Evolutionary conservation across 495 filamentous ascomycete species (phyloP), one percentile per base, ranked within the genome.

Genomic region (Aspergillus affinis): DNA sequence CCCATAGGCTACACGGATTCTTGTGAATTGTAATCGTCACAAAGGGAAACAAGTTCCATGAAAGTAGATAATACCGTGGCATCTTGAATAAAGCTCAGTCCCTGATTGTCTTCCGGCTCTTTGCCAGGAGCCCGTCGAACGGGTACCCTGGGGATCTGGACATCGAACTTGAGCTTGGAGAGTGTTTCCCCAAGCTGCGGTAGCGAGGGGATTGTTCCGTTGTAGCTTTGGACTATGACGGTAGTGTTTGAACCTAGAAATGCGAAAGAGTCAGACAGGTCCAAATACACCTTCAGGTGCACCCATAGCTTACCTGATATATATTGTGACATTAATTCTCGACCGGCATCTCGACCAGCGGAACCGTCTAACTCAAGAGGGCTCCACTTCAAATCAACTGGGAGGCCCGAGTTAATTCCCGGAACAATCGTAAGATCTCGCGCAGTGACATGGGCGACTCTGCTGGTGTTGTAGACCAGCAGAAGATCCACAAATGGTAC

Each of bases 401-500:
- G 58, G 6, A 96, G 54, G 64, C 90, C 84, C 12, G 82, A 80
- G 65, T 97, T 97, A 26, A 84, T 80, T 0, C 93, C 94, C 17
- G 82, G 78, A 2, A 66, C 71, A 46, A 97, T 67, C 19, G 76
- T 68, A 13, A 91, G 54, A 59, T 93, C 75, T 48, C 75, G 75
- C 4, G 85, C 81, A 1, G 78, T 87, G 7, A 87, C 84, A 71
- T 93, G 88, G 51, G 90, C 94, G 15, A 98, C 74, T 12, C 87
- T 67, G 0, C 89, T 88, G 23, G 76, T 84, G 64, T 96, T 94
- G 69, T 81, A 86, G 27, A 89, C 68, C 32, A 98, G 67, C 58
- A 91, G 80, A 41, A 96, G 77, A 67, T 91, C 90, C 50, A 90
- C 65, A 60, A 86, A 93, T 9, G 94, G 93, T 45, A 98, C 75